Evolutionary conservation across 2,329 filamentous ascomycete genomes (phyloP).

Genomic region (Aspergillus ustus): DNA sequence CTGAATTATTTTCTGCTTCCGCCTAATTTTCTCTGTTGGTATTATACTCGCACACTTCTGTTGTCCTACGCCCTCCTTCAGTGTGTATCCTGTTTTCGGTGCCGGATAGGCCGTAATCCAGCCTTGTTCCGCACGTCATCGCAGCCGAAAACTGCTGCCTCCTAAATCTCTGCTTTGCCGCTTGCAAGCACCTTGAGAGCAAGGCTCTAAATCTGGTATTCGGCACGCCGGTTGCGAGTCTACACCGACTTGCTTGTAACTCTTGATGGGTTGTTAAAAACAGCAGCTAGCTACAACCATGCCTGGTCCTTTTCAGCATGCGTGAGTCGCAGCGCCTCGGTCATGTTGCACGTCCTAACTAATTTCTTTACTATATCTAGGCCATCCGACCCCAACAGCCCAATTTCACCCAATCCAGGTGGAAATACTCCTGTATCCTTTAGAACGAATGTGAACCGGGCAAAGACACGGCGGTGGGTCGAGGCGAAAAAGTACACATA

Average conservation of each 20-base stretch:
- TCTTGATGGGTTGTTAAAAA: constrained; percentile 6
- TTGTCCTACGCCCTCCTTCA: not conserved
- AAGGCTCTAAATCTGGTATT: constrained; percentile 4
- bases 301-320: constrained; percentile 32
- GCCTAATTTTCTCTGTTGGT: not conserved
- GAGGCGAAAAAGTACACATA: constrained; percentile 86
- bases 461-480: constrained; percentile 94
- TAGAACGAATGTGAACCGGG: constrained; percentile 83
- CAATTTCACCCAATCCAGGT: constrained; percentile 32
- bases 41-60: not conserved
- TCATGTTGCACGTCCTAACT: not conserved
- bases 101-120: not conserved
- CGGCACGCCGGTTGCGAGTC: constrained; percentile 15
- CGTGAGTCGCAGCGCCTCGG: constrained; percentile 29
- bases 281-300: constrained; percentile 25
- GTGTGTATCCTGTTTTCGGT: not conserved
- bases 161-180: not conserved
- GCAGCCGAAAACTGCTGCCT: constrained; percentile 11
- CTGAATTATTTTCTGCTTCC: not conserved
- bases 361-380: not conserved
- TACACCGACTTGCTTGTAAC: constrained; percentile 10
- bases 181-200: constrained; percentile 3
- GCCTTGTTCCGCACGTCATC: constrained; percentile 10
- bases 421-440: constrained; percentile 62
- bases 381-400: constrained; percentile 30